A percentile compares a stretch with the other conserved stretches of the same genome.
Conservation (phyloP, 331 rosid species). For the Quercus phellos region DNA sequence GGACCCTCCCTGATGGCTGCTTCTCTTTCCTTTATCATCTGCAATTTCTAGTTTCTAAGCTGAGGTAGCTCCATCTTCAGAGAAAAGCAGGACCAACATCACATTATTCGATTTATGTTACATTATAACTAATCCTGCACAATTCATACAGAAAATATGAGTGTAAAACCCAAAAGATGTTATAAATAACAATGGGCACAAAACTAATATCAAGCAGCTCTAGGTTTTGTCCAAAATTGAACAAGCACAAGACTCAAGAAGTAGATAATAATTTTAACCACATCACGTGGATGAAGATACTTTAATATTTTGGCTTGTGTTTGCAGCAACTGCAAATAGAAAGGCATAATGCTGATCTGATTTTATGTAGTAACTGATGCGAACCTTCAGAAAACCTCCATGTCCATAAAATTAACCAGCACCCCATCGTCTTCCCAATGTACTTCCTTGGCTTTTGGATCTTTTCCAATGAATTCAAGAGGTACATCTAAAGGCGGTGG, state of each 20-base stretch:
- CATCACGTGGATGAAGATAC: not conserved
- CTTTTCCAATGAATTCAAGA: conserved; percentile 46
- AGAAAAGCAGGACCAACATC: not conserved
- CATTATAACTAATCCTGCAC: not conserved
- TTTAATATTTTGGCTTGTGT: not conserved
- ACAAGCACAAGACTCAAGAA: not conserved
- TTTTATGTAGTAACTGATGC: not conserved
- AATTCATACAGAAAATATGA: not conserved
- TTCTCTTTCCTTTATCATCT: not conserved
- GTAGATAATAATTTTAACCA: not conserved
- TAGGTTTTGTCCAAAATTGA: not conserved
- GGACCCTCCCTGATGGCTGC: not conserved
- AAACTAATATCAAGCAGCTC: not conserved
- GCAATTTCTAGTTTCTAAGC: not conserved
- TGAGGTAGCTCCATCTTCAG: not conserved
- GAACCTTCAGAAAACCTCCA: conserved; percentile 63
- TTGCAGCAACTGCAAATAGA: not conserved
- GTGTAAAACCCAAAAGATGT: not conserved
- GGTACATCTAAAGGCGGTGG: conserved; percentile 76
- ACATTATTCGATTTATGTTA: not conserved
- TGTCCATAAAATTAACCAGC: conserved; percentile 43
- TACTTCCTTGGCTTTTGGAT: conserved; percentile 42
- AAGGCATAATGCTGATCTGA: not conserved
- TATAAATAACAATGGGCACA: not conserved
- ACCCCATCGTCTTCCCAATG: conserved; percentile 90